Evolutionary conservation across 192 early-diverging fungal genomes (phyloP).

Genomic region (Lunasporangiospora selenospora): DNA sequence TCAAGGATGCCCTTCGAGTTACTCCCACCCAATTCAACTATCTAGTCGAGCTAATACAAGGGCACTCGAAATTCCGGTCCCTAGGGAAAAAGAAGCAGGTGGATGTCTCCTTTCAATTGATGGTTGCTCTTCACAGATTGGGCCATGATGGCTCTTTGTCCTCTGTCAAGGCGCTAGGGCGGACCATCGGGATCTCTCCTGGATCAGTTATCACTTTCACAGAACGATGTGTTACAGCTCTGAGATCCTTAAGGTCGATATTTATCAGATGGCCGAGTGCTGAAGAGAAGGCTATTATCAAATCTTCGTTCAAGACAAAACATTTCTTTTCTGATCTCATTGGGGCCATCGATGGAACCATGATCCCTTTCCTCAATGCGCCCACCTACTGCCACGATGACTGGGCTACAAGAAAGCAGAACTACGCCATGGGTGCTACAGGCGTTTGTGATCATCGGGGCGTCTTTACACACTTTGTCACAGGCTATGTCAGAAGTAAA

Average conservation of each 20-base stretch:
- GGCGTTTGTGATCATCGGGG: constrained; percentile 11
- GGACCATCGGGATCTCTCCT: neutral
- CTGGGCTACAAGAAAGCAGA: constrained; percentile 8
- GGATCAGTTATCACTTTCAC: neutral
- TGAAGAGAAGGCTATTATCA: neutral
- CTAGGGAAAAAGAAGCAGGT: constrained; percentile 1
- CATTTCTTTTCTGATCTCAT: constrained; percentile 10
- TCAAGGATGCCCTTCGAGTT: neutral
- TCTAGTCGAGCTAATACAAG: constrained; percentile 1
- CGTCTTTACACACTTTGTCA: constrained; percentile 3
- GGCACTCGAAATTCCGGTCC: neutral
- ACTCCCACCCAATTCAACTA: constrained; percentile 1
- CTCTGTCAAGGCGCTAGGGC: neutral
- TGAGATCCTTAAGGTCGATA: neutral
- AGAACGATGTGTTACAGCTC: neutral
- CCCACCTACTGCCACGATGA: neutral
- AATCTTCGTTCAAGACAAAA: too few relatives aligned
- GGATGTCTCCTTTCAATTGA: neutral
- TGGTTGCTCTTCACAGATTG: constrained; percentile 5
- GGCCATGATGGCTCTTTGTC: constrained; percentile 7
- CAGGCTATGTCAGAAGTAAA: constrained; percentile 6
- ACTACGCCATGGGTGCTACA: constrained; percentile 3
- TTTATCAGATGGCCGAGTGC: constrained; percentile 2
- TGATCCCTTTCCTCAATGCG: neutral
- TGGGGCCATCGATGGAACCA: constrained; percentile 9